Percentiles rank a stretch among this genome's conserved stretches.
Conservation (phyloP, 179 eudicot genomes). For the Pouteria campechiana region DNA sequence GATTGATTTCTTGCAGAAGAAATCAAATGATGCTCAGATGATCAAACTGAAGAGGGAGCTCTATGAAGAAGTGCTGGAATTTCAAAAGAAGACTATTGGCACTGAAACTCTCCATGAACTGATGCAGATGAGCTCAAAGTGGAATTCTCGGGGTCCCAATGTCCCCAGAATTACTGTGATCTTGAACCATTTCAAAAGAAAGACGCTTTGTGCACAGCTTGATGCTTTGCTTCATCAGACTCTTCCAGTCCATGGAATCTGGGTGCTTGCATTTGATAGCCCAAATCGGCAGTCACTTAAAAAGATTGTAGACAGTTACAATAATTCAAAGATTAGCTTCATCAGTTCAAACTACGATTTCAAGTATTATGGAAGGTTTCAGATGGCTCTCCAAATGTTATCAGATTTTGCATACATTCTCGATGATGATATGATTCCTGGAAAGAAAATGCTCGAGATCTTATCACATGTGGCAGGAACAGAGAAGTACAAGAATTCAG, state of each 20-base stretch:
- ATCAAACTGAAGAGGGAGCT: conserved; percentile 73
- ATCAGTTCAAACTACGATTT: conserved; percentile 74
- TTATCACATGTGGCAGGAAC: conserved; percentile 87
- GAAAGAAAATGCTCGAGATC: conserved; percentile 76
- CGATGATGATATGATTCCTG: conserved; percentile 97
- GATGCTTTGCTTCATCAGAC: conserved; percentile 79
- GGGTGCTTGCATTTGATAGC: conserved; percentile 91
- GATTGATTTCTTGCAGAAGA: conserved; percentile 81
- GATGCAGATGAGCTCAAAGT: conserved; percentile 73
- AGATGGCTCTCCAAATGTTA: conserved; percentile 83
- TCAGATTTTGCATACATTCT: conserved; percentile 73
- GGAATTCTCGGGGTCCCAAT: conserved; percentile 43
- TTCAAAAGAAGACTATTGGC: conserved; percentile 42
- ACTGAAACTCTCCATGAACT: conserved; percentile 58
- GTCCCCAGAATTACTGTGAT: conserved; percentile 70
- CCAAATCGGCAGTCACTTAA: conserved; percentile 57
- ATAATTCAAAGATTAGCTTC: conserved; percentile 69
- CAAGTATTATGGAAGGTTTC: conserved; percentile 91
- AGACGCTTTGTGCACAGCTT: conserved; percentile 75
- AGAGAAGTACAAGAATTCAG: conserved; percentile 74
- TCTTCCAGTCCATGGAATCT: conserved; percentile 79
- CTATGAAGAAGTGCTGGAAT: conserved; percentile 47
- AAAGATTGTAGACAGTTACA: conserved; percentile 70
- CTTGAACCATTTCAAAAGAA: conserved; percentile 83
- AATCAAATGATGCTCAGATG: conserved; percentile 65